Base-by-base conservation (phyloP, 441 rosid species). In the Jatropha podagrica region DNA sequence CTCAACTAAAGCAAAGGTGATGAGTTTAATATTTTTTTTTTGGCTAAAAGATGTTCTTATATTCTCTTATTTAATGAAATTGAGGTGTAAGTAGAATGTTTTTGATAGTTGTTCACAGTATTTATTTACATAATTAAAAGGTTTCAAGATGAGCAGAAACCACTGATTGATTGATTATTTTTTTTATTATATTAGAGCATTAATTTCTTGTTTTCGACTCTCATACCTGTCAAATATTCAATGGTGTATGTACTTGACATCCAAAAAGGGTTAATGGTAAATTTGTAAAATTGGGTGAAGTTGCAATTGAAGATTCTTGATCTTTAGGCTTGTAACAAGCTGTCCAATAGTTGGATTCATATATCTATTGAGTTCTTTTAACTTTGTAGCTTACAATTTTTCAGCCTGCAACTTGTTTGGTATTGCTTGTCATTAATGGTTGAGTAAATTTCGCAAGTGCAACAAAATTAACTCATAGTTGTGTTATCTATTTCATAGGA, bases 1-100 rank as follows among this genome's bases (percentile, higher is more conserved):
- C 78, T 96, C 99, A 62, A 85, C 89, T 2, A 91, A 89, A 81
- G 98, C 99, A 68, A 93, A 93, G 99, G 99, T 95, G 74, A 83
- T 75, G 59, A 67, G 14, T 59, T 71, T 44, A 14, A 10, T 38
- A 40, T 23, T 65, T 23, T 20, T 58, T 54, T 54, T 54, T 23
- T 23, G 23, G 4, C 68, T 67, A 17, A 63, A 23, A 77, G 11
- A 12, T 66, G 32, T 54, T 17, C 54, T 27, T 27, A 15, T 38
- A 8, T 44, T 38, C 9, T 62, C 60, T 67, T 64, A 44, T 61
- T 65, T 58, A 9, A 4, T 23, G 65, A 80, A 20, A 76, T 75
- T 49, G 20, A 55, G 66, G 37, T 18, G 14, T 62, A n/a, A 20
- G 51, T 38, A 74, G 5, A 6, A 0, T 17, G 7, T 27, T 73